Conservation (phyloP, 2,329 filamentous ascomycete genomes). For the Pyricularia pennisetigena region DNA sequence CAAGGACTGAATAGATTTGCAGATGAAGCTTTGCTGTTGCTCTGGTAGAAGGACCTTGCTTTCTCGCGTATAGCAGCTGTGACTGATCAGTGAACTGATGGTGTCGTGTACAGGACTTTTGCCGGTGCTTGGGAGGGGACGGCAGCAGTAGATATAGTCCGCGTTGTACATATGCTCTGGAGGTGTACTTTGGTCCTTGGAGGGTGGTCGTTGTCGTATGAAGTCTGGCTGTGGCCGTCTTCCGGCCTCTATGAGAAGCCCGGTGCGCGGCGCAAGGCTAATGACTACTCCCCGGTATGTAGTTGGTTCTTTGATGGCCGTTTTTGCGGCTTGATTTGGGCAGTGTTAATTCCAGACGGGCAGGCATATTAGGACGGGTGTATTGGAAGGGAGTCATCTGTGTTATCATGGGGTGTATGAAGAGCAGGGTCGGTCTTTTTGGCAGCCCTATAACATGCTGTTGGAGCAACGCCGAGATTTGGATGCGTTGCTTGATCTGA, state of each 20-base stretch:
- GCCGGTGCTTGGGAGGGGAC: neutral
- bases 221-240: neutral
- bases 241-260: neutral
- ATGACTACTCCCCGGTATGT: neutral
- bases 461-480: neutral
- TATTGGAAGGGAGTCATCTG: neutral
- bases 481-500: neutral
- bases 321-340: neutral
- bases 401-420: neutral
- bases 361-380: neutral
- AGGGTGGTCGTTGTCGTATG: neutral
- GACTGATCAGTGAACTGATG: neutral
- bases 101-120: neutral
- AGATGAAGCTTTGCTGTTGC: neutral
- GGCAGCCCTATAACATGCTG: constrained; percentile 1
- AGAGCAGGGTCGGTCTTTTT: neutral
- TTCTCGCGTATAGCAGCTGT: neutral
- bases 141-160: neutral
- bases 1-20: neutral
- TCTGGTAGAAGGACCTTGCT: neutral
- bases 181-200: neutral
- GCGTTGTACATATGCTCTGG: neutral
- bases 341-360: neutral
- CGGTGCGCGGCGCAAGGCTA: neutral
- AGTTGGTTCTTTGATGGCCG: neutral